Evolutionary conservation across 2,329 filamentous ascomycete genomes (phyloP).

Genomic region (Allantophomopsis cytisporea): DNA sequence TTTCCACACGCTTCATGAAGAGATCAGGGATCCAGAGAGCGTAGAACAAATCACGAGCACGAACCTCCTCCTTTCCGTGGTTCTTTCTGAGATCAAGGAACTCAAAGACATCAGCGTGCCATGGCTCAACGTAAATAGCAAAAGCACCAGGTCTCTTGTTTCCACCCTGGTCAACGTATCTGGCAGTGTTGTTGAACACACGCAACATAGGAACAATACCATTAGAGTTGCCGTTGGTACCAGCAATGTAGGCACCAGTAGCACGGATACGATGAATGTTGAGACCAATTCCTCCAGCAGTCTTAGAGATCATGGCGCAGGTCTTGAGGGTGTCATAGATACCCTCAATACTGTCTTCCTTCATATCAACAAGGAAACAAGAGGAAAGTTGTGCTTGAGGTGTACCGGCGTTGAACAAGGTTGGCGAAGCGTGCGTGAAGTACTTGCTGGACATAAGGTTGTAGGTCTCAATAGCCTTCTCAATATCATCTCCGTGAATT

Average conservation of each 20-base stretch:
- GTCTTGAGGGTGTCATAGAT: slow-evolving; percentile 99
- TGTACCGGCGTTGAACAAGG: slow-evolving; percentile 94
- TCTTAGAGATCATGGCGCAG: slow-evolving; percentile 99
- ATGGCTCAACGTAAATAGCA: slow-evolving; percentile 97
- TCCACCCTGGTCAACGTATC: slow-evolving; percentile 96
- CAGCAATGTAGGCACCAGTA: slow-evolving; percentile 94
- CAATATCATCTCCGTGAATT: slow-evolving; percentile 89
- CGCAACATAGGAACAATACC: slow-evolving; percentile 96
- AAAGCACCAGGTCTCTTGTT: slow-evolving; percentile 99
- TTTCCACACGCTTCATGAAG: slow-evolving; percentile 99
- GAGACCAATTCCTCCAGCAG: slow-evolving; percentile 92
- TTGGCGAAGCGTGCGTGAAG: slow-evolving; percentile 97
- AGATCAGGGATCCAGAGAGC: slow-evolving; percentile 97
- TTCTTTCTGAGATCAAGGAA: slow-evolving; percentile 98
- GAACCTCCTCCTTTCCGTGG: slow-evolving; percentile 96
- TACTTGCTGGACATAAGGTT: slow-evolving; percentile 98
- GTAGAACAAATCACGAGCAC: slow-evolving; percentile 93
- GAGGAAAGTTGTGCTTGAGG: slow-evolving; percentile 90
- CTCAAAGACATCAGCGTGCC: slow-evolving; percentile 95
- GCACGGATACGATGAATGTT: slow-evolving; percentile 95
- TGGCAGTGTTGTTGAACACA: slow-evolving; percentile 98
- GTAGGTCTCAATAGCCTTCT: slow-evolving; percentile 93
- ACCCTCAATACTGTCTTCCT: slow-evolving; percentile 97
- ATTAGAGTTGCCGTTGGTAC: slow-evolving; percentile 96
- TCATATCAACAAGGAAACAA: slow-evolving; percentile 99